Percentiles rank a stretch among this genome's conserved stretches.
These are phyloP conservation scores for Phytophthora quininea DNA, from an alignment of 352 stramenopile genomes.

Conservation along the genomic window DNA sequence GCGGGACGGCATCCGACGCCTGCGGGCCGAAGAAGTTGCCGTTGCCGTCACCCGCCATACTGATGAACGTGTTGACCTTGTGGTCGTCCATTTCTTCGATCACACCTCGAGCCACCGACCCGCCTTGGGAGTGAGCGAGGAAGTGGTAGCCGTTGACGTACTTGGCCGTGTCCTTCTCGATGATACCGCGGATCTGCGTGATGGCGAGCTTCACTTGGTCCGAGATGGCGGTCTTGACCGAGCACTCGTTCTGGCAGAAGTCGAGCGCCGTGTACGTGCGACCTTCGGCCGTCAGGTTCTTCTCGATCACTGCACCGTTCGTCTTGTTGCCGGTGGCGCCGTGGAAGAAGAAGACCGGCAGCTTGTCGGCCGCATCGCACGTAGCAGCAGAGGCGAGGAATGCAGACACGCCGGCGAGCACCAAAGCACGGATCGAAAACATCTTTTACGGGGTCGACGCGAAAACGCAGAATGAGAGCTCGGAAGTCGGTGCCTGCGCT, in stretches of 20 bases:
- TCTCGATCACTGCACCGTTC: conserved; percentile 36
- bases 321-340: conserved; percentile 39
- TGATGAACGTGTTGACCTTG: conserved; percentile 57
- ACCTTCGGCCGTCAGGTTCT: conserved; percentile 44
- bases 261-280: conserved; percentile 43
- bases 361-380: conserved; percentile 20
- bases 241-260: conserved; percentile 54
- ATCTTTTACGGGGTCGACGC: conserved; percentile 12
- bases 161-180: conserved; percentile 26
- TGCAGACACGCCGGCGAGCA: conserved; percentile 17
- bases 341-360: conserved; percentile 67
- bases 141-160: conserved; percentile 62
- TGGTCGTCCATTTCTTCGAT: conserved; percentile 68
- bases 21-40: conserved; percentile 64
- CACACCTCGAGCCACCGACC: conserved; percentile 48
- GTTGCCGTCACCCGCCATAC: conserved; percentile 52
- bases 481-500: neutral
- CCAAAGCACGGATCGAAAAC: conserved; percentile 21
- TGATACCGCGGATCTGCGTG: conserved; percentile 40
- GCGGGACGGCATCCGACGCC: conserved; percentile 34
- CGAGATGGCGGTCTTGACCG: conserved; percentile 32
- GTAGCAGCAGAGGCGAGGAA: conserved; percentile 17
- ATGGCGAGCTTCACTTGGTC: conserved; percentile 55
- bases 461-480: conserved; percentile 24
- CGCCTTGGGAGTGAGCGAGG: conserved; percentile 56